Conservation (phyloP, 441 rosid species). For the Brassica balearica region DNA sequence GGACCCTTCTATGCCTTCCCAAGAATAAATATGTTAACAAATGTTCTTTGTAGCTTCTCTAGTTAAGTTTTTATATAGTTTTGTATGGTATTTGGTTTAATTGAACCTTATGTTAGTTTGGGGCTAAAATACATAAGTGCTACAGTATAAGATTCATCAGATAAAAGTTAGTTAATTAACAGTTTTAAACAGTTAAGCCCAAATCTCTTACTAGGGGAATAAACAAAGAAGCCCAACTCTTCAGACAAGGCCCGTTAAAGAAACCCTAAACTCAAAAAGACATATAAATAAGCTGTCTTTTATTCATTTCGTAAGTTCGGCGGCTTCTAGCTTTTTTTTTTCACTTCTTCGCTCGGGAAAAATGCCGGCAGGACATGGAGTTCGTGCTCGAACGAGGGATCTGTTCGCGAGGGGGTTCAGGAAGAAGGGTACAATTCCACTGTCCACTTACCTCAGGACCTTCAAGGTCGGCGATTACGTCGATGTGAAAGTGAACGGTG, state of each 20-base stretch:
- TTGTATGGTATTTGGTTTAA: not conserved
- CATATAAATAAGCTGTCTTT: constrained; percentile 12
- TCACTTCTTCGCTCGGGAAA: not conserved
- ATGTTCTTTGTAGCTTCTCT: not conserved
- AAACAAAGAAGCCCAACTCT: not conserved
- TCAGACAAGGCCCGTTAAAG: not conserved
- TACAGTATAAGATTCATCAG: not conserved
- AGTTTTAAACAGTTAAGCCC: not conserved
- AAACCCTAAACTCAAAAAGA: constrained; percentile 27
- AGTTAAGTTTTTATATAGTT: not conserved
- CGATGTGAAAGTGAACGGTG: constrained; percentile 92
- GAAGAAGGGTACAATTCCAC: constrained; percentile 92
- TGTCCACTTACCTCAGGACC: constrained; percentile 78
- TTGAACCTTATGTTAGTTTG: not conserved
- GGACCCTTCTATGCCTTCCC: too few relatives aligned
- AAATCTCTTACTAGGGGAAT: not conserved
- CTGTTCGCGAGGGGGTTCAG: constrained; percentile 82
- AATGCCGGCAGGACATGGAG: constrained; percentile 92
- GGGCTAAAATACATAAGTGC: not conserved
- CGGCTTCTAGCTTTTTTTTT: constrained; percentile 28
- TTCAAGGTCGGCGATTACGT: constrained; percentile 90
- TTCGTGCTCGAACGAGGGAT: constrained; percentile 83
- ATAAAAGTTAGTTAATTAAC: not conserved
- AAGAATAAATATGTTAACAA: not conserved
- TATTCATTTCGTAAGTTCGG: not conserved